phyloP scores from a whole-genome alignment of 257 asterid species.

The Anisodus tanguticus region DNA sequence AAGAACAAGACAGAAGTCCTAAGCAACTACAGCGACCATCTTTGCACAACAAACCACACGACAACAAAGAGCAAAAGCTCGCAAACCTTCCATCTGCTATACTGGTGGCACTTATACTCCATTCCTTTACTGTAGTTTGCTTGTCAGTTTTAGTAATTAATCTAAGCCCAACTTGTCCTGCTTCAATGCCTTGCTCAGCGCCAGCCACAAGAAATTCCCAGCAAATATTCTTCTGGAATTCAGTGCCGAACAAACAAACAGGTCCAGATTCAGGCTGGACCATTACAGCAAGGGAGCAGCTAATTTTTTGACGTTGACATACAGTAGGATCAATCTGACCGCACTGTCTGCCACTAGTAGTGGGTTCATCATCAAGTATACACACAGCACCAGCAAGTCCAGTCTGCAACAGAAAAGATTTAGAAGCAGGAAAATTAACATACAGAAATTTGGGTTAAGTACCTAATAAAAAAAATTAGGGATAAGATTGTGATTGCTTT shows the following conservation, averaged over 20 bases:
- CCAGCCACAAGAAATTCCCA: constrained; percentile 99
- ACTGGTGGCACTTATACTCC: constrained; percentile 91
- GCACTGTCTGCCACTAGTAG: constrained; percentile 90
- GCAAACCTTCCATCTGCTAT: constrained; percentile 96
- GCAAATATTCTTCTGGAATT: constrained; percentile 80
- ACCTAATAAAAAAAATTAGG: not conserved
- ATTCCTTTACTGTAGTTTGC: constrained; percentile 86
- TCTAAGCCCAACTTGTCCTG: constrained; percentile 98
- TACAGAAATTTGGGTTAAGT: not conserved
- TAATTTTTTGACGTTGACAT: constrained; percentile 79
- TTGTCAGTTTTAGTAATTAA: constrained; percentile 91
- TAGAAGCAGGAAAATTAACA: constrained; percentile 4
- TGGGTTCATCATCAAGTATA: constrained; percentile 97
- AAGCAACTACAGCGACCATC: not conserved
- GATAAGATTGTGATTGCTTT: constrained; percentile 6
- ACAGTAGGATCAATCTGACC: constrained; percentile 84
- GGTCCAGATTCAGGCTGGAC: constrained; percentile 99
- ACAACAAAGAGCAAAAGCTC: constrained; percentile 22
- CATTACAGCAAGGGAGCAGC: constrained; percentile 85
- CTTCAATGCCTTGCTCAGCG: constrained; percentile 98
- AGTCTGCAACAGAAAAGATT: constrained; percentile 59
- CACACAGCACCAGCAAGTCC: constrained; percentile 93
- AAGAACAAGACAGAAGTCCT: constrained; percentile 28
- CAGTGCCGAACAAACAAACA: constrained; percentile 93
- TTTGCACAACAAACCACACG: constrained; percentile 22